Percentiles rank a stretch among this genome's conserved stretches.
Conservation (phyloP, 306 rosid genomes). For the Pueraria montana region DNA sequence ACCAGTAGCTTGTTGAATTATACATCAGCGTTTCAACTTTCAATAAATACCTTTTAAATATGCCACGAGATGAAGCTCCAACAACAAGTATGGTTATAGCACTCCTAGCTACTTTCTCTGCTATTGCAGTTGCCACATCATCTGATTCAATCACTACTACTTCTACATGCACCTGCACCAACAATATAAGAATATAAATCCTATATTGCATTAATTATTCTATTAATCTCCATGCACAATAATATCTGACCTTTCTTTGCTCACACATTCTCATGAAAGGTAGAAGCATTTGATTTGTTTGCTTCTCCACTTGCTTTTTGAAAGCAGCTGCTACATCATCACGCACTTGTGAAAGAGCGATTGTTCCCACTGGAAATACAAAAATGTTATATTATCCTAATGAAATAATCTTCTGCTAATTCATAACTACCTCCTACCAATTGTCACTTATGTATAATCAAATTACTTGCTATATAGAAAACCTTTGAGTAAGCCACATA, state of each 20-base stretch:
- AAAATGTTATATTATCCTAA: constrained; percentile 39
- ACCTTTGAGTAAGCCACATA: neutral
- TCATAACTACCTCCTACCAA: neutral
- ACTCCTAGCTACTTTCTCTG: constrained; percentile 73
- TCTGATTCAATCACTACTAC: constrained; percentile 79
- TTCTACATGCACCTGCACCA: constrained; percentile 80
- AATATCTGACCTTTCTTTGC: constrained; percentile 72
- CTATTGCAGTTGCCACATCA: constrained; percentile 75
- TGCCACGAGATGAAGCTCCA: constrained; percentile 79
- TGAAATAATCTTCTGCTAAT: constrained; percentile 3
- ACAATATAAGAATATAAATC: constrained; percentile 23
- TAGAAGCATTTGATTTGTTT: constrained; percentile 68
- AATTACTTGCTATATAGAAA: constrained; percentile 2
- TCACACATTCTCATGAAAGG: constrained; percentile 83
- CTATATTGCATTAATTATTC: constrained; percentile 35
- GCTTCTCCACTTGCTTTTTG: constrained; percentile 73
- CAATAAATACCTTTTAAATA: constrained; percentile 79
- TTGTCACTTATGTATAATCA: constrained; percentile 4
- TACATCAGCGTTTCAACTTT: constrained; percentile 13
- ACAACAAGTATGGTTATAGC: constrained; percentile 71
- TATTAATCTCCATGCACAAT: constrained; percentile 38
- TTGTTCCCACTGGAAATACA: constrained; percentile 75
- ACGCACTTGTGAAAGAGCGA: constrained; percentile 75
- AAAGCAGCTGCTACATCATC: constrained; percentile 72
- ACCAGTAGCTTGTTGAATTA: constrained; percentile 20